Evolutionary conservation across 495 filamentous ascomycete genomes (phyloP).

Genomic region (Xylona heveae): DNA sequence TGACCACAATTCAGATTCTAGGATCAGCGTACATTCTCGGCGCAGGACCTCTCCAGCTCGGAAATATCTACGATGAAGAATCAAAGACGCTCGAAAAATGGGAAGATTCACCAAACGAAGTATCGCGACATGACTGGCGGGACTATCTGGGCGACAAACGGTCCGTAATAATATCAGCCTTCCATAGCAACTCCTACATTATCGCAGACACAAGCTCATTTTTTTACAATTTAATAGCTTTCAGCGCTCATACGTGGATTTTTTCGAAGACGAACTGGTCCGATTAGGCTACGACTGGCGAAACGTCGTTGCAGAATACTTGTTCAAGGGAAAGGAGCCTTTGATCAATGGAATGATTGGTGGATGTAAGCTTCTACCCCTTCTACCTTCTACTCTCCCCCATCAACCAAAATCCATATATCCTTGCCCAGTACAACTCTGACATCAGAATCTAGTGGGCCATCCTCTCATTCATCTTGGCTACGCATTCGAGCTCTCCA

Average conservation of each 20-base stretch:
- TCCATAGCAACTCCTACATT: not conserved
- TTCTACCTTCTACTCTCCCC: not conserved
- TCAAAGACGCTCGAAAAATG: slow-evolving; percentile 54
- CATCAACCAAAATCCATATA: not conserved
- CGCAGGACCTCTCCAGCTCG: slow-evolving; percentile 45
- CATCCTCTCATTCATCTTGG: slow-evolving; percentile 79
- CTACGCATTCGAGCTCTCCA: slow-evolving; percentile 70
- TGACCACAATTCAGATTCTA: slow-evolving; percentile 22
- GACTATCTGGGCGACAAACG: slow-evolving; percentile 52
- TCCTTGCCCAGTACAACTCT: too few species aligned
- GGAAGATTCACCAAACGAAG: slow-evolving; percentile 64
- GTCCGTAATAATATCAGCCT: slow-evolving; percentile 14
- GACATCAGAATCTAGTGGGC: slow-evolving; percentile 33
- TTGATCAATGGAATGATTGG: slow-evolving; percentile 56
- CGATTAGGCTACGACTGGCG: slow-evolving; percentile 69
- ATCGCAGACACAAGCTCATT: not conserved
- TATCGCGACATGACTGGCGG: slow-evolving; percentile 66
- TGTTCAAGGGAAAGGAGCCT: slow-evolving; percentile 56
- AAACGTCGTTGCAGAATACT: slow-evolving; percentile 46
- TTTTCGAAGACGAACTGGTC: slow-evolving; percentile 74
- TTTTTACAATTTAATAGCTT: slow-evolving; percentile 26
- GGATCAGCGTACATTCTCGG: slow-evolving; percentile 71
- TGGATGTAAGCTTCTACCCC: slow-evolving; percentile 37
- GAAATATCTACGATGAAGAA: slow-evolving; percentile 60
- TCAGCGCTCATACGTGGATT: slow-evolving; percentile 77